Conservation (phyloP, 108 stramenopile genomes). For the Bacterosira constricta region DNA sequence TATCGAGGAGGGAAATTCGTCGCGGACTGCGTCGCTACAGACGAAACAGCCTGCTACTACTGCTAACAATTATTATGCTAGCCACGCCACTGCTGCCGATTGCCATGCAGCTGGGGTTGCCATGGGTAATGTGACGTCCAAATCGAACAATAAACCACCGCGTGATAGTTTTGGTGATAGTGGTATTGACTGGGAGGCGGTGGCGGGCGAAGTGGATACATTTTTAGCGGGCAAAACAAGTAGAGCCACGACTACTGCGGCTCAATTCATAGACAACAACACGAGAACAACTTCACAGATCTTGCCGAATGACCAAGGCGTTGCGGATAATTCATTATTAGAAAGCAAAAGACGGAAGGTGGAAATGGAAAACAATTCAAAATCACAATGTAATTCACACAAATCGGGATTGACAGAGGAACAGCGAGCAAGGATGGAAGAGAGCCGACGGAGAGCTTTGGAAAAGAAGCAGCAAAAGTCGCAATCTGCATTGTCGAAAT, state of each 20-base stretch:
- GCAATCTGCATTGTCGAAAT: background rate
- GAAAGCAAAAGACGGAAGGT: background rate
- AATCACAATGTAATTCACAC: background rate
- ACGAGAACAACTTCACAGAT: background rate
- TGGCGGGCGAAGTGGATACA: background rate
- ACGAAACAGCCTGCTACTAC: no score
- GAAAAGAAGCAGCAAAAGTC: conserved; percentile 36
- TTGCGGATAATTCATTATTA: background rate
- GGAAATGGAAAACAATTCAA: background rate
- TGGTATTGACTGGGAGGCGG: background rate
- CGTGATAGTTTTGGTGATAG: background rate
- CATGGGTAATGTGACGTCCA: no score
- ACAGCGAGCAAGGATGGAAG: conserved; percentile 33
- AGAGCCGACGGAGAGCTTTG: conserved; percentile 24
- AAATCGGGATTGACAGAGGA: conserved; percentile 25
- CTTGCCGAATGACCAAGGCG: background rate
- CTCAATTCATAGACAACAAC: background rate
- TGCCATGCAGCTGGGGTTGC: no score
- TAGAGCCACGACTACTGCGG: background rate
- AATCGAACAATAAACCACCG: no score
- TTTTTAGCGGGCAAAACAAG: background rate
- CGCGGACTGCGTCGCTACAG: no score
- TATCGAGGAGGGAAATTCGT: no score
- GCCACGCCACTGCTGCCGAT: no score
- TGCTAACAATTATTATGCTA: no score